A percentile compares a stretch with the other conserved stretches of the same genome.
phyloP scores from a whole-genome alignment of 768 basidiomycete genomes.

The Panellus pusillus region DNA sequence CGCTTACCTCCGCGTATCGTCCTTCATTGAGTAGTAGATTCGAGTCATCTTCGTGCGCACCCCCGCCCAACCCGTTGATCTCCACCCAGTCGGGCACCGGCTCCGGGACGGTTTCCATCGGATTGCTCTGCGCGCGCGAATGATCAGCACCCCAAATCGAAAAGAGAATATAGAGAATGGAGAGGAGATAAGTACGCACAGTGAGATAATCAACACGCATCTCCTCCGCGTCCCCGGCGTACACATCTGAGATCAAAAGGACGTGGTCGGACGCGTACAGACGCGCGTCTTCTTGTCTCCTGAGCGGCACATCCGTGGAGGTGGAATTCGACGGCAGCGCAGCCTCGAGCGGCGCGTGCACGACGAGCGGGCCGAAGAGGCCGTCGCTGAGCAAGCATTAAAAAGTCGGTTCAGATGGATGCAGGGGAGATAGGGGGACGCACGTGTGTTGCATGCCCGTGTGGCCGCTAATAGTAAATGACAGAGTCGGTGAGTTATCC shows the following conservation, averaged over 20 bases:
- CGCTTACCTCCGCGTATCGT: no score
- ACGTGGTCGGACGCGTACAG: slow-evolving; percentile 31
- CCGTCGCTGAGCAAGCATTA: slow-evolving; percentile 41
- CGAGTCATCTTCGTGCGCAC: not conserved
- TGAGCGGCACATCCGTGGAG: no score
- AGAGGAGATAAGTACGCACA: not conserved
- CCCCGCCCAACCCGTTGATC: slow-evolving; percentile 5
- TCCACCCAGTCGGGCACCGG: slow-evolving; percentile 39
- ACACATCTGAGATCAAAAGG: slow-evolving; percentile 35
- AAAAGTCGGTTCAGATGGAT: slow-evolving; percentile 41
- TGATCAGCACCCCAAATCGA: no score
- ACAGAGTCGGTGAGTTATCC: not conserved
- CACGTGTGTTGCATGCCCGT: slow-evolving; percentile 10
- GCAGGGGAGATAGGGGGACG: slow-evolving; percentile 21
- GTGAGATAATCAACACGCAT: slow-evolving; percentile 6
- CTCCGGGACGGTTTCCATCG: slow-evolving; percentile 28
- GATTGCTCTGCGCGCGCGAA: not conserved
- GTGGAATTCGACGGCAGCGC: slow-evolving; percentile 4
- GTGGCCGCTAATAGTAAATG: slow-evolving; percentile 8
- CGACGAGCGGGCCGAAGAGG: slow-evolving; percentile 46
- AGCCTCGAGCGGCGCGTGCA: slow-evolving; percentile 40
- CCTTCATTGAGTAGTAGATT: not conserved
- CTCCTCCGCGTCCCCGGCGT: not conserved
- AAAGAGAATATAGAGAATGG: no score
- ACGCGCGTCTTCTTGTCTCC: slow-evolving; percentile 32